Percentiles rank a stretch among this genome's conserved stretches.
phyloP scores from a whole-genome alignment of 768 basidiomycete species.

The Trametes meyenii region DNA sequence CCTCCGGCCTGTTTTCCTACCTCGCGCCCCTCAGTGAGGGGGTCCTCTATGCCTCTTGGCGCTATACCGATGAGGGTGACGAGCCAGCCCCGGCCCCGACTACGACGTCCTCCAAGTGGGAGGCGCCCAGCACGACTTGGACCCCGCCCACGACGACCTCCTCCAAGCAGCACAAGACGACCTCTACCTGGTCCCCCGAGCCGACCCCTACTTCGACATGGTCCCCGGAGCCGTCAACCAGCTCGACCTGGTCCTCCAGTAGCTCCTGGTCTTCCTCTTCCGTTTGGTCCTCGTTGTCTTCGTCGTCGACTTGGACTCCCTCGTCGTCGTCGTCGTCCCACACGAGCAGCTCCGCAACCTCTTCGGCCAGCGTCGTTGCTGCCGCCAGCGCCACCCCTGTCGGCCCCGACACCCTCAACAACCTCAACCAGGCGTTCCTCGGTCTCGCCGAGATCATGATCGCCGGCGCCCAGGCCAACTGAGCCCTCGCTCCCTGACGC shows the following conservation, averaged over 20 bases:
- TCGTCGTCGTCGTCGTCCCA: constrained; percentile 21
- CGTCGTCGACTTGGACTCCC: constrained; percentile 23
- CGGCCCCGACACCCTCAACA: constrained; percentile 36
- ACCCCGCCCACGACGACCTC: neutral
- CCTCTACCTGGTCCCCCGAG: constrained; percentile 18
- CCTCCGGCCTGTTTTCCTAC: constrained; percentile 62
- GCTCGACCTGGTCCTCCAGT: constrained; percentile 7
- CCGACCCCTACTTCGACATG: constrained; percentile 4
- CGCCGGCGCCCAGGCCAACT: constrained; percentile 24
- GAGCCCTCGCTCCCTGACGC: neutral
- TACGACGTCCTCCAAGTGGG: constrained; percentile 18
- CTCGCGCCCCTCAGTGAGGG: constrained; percentile 55
- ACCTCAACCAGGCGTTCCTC: constrained; percentile 37
- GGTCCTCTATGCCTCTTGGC: constrained; percentile 66
- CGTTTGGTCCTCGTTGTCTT: constrained; percentile 22
- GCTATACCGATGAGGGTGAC: constrained; percentile 46
- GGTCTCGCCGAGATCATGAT: constrained; percentile 30
- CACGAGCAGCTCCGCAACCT: constrained; percentile 13
- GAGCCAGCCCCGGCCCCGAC: neutral
- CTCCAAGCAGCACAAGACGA: constrained; percentile 20
- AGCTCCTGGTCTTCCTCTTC: constrained; percentile 23
- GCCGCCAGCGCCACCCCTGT: constrained; percentile 38
- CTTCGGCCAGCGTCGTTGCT: constrained; percentile 13
- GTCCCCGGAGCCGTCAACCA: constrained; percentile 6
- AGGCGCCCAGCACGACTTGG: constrained; percentile 29